These are phyloP conservation scores for Aspergillus cavernicola DNA, from an alignment of 495 filamentous ascomycete species.

Conservation along the genomic window DNA sequence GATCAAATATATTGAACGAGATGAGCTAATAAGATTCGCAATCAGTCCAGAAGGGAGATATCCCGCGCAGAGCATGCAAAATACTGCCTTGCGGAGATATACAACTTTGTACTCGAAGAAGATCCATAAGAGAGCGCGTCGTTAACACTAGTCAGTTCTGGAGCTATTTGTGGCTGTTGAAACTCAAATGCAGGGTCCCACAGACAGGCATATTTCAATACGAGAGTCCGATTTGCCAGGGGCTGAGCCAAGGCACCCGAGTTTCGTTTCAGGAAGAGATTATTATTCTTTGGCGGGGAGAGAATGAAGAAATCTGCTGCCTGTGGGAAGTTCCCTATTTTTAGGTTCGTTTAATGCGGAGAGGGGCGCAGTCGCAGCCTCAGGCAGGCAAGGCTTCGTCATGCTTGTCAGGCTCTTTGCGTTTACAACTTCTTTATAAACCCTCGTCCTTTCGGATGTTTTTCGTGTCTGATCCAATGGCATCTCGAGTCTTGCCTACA, in stretches of 20 bases:
- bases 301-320: background rate
- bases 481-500: background rate
- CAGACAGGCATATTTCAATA: background rate
- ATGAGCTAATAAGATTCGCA: background rate
- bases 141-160: background rate
- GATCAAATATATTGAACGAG: too few relatives aligned
- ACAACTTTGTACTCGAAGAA: background rate
- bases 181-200: background rate
- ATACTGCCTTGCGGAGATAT: background rate
- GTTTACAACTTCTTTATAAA: background rate
- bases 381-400: background rate
- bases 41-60: background rate
- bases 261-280: background rate
- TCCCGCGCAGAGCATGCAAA: background rate
- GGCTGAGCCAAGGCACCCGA: slow-evolving; percentile 11
- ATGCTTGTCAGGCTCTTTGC: too few relatives aligned
- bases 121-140: too few relatives aligned
- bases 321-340: slow-evolving; percentile 7
- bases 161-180: background rate
- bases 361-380: slow-evolving; percentile 5
- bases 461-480: slow-evolving; percentile 8
- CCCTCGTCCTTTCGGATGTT: background rate
- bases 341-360: background rate
- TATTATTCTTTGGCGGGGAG: background rate
- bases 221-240: slow-evolving; percentile 1